Evolutionary conservation across 306 rosid species (phyloP), one percentile per base, ranked within the genome.

Genomic region (Cicer pinnatifidum): DNA sequence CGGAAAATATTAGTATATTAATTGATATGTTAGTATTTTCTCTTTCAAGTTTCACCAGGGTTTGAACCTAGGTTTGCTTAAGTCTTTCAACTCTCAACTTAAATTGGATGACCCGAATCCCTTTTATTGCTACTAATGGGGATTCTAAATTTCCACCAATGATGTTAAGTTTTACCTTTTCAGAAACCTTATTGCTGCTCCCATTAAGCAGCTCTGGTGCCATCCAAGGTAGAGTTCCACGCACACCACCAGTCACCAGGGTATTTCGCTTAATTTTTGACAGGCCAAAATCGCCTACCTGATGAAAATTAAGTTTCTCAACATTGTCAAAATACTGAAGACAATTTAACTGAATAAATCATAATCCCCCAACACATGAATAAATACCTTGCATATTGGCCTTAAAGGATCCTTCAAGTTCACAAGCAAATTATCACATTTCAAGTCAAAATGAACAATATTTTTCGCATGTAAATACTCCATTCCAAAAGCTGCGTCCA

Each of bases 401-500:
- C 96, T 84, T 41, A 76, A 53, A 81, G 96, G 89, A 68, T 92
- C 97, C 76, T 87, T 90, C 84, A 92, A 51, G 82, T 92, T 92
- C 59, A 92, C 97, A 40, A 92, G 90, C 88, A 92, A 86, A 80
- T 92, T 92, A 88, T 92, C 97, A 54, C 97, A 90, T 80, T 92
- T 92, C 77, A 92, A 84, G 87, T 92, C 97, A 53, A 92, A 92
- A 80, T 92, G 97, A 75, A 92, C 97, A 58, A 88, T 92, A 77
- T 89, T 92, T 85, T 89, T 92, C 20, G 93, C 83, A 64, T 92
- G 97, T 82, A 92, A 76, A 77, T 92, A 92, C 72, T 92, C 97
- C 97, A 92, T 92, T 76, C 97, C 97, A 82, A 92, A 90, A 50
- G 97, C 96, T 59, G 96, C 97, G 77, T 92, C 97, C 96, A 90